These are phyloP conservation scores for Aspergillus ellipticus DNA, from an alignment of 495 filamentous ascomycete genomes.

Conservation along the genomic window DNA sequence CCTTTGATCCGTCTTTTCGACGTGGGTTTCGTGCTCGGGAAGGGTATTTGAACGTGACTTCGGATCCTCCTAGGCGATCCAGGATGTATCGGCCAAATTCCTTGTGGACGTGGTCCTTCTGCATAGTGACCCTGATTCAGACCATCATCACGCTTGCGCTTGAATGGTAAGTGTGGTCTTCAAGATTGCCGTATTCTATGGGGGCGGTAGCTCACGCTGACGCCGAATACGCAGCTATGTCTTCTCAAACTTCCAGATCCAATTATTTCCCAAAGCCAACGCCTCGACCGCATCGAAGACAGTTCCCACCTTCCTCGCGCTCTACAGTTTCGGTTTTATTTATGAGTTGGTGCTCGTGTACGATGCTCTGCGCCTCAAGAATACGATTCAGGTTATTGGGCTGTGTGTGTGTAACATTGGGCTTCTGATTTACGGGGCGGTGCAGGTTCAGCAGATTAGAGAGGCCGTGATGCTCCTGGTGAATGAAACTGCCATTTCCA, in stretches of 20 bases:
- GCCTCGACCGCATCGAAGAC: conserved; percentile 52
- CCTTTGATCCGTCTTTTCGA: conserved; percentile 50
- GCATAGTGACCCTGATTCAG: conserved; percentile 69
- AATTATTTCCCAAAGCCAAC: conserved; percentile 50
- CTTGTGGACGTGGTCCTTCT: conserved; percentile 84
- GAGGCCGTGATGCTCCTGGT: conserved; percentile 58
- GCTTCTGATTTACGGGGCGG: conserved; percentile 84
- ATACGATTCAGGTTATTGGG: conserved; percentile 98
- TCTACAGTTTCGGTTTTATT: conserved; percentile 96
- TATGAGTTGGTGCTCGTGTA: conserved; percentile 87
- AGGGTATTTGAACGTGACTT: conserved; percentile 44
- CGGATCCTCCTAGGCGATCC: conserved; percentile 14
- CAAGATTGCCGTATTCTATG: neutral
- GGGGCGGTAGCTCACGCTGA: conserved; percentile 6
- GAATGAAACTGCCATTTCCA: conserved; percentile 27
- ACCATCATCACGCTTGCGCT: conserved; percentile 73
- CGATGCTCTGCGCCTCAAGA: conserved; percentile 90
- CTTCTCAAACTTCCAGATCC: conserved; percentile 58
- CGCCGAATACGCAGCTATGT: conserved; percentile 34
- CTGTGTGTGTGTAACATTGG: conserved; percentile 88
- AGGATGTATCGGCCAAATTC: conserved; percentile 72
- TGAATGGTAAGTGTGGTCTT: conserved; percentile 65
- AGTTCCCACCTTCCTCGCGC: conserved; percentile 83
- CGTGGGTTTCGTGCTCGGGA: conserved; percentile 54
- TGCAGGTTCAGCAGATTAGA: conserved; percentile 85